These are phyloP conservation scores for Cairneyella variabilis DNA, from an alignment of 495 filamentous ascomycete species.

Conservation along the genomic window DNA sequence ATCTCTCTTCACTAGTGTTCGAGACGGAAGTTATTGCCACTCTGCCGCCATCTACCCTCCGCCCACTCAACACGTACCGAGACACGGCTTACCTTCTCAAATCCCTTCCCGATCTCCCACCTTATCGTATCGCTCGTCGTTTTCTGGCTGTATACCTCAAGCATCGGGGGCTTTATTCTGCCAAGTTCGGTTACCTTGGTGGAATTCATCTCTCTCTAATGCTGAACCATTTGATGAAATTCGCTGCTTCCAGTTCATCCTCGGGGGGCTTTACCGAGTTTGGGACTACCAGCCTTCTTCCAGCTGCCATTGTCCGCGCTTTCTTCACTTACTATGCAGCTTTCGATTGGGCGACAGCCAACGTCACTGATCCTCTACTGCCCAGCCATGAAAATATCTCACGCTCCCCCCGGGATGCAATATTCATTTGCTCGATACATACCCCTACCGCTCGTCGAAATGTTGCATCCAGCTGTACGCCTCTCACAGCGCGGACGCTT, in stretches of 20 bases:
- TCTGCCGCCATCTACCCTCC: conserved; percentile 42
- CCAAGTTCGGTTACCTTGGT: conserved; percentile 53
- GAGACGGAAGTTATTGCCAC: conserved; percentile 41
- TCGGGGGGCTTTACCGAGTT: background rate
- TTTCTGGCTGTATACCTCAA: conserved; percentile 52
- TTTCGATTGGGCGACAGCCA: conserved; percentile 46
- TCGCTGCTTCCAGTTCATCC: conserved; percentile 24
- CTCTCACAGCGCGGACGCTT: conserved; percentile 42
- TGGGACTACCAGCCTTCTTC: conserved; percentile 22
- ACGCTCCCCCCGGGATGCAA: conserved; percentile 47
- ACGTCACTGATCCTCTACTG: conserved; percentile 50
- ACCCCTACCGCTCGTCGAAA: conserved; percentile 44
- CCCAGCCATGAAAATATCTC: conserved; percentile 29
- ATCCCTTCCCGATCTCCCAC: conserved; percentile 45
- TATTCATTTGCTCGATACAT: conserved; percentile 52
- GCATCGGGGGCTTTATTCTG: conserved; percentile 50
- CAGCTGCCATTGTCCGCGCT: conserved; percentile 39
- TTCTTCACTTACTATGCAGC: conserved; percentile 57
- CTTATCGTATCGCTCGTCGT: conserved; percentile 49
- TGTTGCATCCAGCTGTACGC: conserved; percentile 44
- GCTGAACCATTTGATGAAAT: conserved; percentile 48
- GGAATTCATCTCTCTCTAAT: conserved; percentile 57
- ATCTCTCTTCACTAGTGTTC: conserved; percentile 1
- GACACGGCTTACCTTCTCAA: conserved; percentile 50
- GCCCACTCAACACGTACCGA: conserved; percentile 51